Evolutionary conservation across 441 rosid genomes (phyloP).

Genomic region (Adansonia madagascariensis): DNA sequence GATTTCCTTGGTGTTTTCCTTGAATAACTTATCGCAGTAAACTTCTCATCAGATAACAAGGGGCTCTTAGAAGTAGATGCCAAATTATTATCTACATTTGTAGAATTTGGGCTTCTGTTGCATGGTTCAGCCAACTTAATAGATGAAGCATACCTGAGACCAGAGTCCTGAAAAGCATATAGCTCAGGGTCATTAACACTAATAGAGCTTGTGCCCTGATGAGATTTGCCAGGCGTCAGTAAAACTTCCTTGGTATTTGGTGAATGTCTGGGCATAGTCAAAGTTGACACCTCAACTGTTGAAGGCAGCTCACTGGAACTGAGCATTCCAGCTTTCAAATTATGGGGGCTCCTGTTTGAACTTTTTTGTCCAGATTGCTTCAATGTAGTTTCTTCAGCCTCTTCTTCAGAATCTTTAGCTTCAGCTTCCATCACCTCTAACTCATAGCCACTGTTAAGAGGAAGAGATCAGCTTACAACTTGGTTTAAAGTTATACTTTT

Average conservation of each 20-base stretch:
- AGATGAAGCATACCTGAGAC: conserved; percentile 34
- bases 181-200: conserved; percentile 30
- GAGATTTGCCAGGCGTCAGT: conserved; percentile 43
- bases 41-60: conserved; percentile 37
- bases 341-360: conserved; percentile 51
- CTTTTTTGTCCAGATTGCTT: conserved; percentile 41
- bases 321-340: conserved; percentile 41
- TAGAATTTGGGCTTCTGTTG: conserved; percentile 46
- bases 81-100: conserved; percentile 30
- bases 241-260: conserved; percentile 33
- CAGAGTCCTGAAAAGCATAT: conserved; percentile 32
- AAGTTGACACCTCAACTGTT: conserved; percentile 34
- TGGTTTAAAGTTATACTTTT: background rate
- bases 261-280: conserved; percentile 34
- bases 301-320: conserved; percentile 38
- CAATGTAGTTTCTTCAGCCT: conserved; percentile 43
- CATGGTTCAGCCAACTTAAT: conserved; percentile 30
- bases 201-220: conserved; percentile 38
- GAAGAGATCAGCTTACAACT: conserved; percentile 13
- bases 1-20: conserved; percentile 52
- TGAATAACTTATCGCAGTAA: conserved; percentile 44
- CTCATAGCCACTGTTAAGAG: conserved; percentile 68
- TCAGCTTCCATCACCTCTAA: conserved; percentile 83
- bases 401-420: conserved; percentile 94
- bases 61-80: conserved; percentile 41